phyloP scores from a whole-genome alignment of 371 early-diverging fungal genomes.

The Mucor lusitanicus region DNA sequence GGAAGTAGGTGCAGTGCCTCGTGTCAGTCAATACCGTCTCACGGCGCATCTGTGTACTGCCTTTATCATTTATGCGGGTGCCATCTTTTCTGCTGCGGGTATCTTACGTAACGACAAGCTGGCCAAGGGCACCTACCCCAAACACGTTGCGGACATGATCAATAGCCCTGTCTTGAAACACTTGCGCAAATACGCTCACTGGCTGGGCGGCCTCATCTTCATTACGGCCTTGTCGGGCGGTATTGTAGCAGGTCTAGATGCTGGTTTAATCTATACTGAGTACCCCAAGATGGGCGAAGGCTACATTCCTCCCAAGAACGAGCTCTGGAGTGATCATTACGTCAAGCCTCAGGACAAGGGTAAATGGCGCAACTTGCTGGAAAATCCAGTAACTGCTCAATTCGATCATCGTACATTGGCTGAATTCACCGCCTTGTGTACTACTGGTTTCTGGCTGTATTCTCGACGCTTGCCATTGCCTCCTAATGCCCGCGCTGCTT shows the following conservation, averaged over 20 bases:
- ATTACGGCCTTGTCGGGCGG: slow-evolving; percentile 89
- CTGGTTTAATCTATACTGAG: slow-evolving; percentile 94
- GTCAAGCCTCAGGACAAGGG: slow-evolving; percentile 38
- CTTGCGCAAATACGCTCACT: slow-evolving; percentile 61
- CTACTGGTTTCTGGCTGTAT: slow-evolving; percentile 71
- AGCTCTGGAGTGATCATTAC: slow-evolving; percentile 67
- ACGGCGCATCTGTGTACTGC: slow-evolving; percentile 91
- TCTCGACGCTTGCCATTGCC: slow-evolving; percentile 77
- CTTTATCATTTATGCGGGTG: slow-evolving; percentile 79
- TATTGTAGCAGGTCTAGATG: slow-evolving; percentile 95
- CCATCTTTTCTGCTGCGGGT: slow-evolving; percentile 79
- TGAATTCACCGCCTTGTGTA: slow-evolving; percentile 72
- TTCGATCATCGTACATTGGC: slow-evolving; percentile 91
- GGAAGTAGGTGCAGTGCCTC: slow-evolving; percentile 79
- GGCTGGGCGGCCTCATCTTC: slow-evolving; percentile 71
- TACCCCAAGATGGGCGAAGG: slow-evolving; percentile 91
- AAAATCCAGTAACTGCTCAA: slow-evolving; percentile 95
- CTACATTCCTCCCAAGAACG: slow-evolving; percentile 66
- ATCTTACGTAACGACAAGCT: slow-evolving; percentile 66
- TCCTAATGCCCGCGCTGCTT: slow-evolving; percentile 61
- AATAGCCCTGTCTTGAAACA: slow-evolving; percentile 58
- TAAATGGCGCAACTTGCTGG: slow-evolving; percentile 84
- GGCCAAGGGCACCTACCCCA: slow-evolving; percentile 51
- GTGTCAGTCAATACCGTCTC: slow-evolving; percentile 93
- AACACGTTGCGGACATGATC: slow-evolving; percentile 37